phyloP scores from a whole-genome alignment of 1,139 yeast genomes.

The Kodamaea plutei region DNA sequence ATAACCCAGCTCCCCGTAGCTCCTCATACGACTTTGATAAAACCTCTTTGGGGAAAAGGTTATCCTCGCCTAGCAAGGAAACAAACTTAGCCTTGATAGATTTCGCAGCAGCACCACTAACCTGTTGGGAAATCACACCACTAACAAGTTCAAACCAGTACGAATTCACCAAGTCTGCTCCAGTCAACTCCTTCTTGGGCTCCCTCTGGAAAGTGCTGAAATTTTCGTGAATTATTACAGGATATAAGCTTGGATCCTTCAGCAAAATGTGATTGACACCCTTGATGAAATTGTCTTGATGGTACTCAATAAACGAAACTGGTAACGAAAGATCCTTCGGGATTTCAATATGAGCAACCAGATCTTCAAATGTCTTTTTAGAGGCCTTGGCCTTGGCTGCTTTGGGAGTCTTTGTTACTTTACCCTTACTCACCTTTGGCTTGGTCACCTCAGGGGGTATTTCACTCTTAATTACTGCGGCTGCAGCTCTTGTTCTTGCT shows the following conservation, averaged over 20 bases:
- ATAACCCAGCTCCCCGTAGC: constrained; percentile 63
- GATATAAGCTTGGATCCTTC: constrained; percentile 42
- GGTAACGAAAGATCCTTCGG: constrained; percentile 37
- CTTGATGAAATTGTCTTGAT: constrained; percentile 39
- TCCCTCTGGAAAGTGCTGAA: constrained; percentile 26
- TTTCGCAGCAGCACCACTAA: constrained; percentile 78
- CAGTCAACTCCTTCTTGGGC: constrained; percentile 16
- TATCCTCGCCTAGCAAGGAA: constrained; percentile 24
- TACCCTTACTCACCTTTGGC: neutral
- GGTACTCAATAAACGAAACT: constrained; percentile 32
- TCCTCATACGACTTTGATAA: constrained; percentile 38
- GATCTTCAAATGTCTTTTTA: constrained; percentile 23
- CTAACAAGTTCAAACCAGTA: constrained; percentile 39
- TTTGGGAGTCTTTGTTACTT: constrained; percentile 4
- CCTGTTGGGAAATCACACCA: constrained; percentile 72
- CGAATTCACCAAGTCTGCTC: constrained; percentile 9
- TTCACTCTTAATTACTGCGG: neutral
- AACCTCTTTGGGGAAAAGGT: constrained; percentile 54
- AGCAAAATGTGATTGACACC: constrained; percentile 39
- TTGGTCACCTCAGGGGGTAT: too few relatives aligned
- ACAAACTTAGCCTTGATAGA: constrained; percentile 54
- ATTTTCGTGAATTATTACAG: constrained; percentile 25
- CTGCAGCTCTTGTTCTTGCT: constrained; percentile 4
- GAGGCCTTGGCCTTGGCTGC: constrained; percentile 4
- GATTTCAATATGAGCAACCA: constrained; percentile 21